Conservation (phyloP, 2,329 filamentous ascomycete genomes). For the Calycina herbarum region DNA sequence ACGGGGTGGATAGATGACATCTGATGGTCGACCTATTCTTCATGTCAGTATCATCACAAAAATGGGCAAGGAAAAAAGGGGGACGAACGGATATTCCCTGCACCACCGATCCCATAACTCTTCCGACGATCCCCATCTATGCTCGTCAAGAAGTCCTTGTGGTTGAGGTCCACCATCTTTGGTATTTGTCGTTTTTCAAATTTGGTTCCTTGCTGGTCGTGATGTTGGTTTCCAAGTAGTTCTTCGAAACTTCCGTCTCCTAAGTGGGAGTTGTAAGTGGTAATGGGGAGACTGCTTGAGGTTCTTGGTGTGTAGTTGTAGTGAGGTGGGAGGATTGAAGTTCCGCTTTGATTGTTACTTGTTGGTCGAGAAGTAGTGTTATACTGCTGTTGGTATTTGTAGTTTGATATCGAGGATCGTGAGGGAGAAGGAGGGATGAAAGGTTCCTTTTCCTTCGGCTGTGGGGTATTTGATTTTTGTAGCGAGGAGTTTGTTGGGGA, state of each 20-base stretch:
- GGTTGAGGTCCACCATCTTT: neutral
- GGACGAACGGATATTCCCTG: constrained; percentile 36
- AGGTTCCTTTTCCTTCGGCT: neutral
- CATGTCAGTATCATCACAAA: constrained; percentile 4
- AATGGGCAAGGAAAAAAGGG: neutral
- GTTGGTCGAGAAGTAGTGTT: neutral
- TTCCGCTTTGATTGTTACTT: neutral
- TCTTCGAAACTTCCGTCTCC: neutral
- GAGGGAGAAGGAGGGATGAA: constrained; percentile 1
- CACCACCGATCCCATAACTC: constrained; percentile 37
- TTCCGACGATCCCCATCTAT: constrained; percentile 25
- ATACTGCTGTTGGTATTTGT: neutral
- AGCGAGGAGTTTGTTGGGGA: neutral
- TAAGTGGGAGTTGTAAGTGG: neutral
- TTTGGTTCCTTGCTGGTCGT: neutral
- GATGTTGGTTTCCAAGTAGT: neutral
- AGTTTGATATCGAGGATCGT: neutral
- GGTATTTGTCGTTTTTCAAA: neutral
- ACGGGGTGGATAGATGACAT: constrained; percentile 30
- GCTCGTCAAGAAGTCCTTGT: constrained; percentile 7
- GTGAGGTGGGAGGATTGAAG: neutral
- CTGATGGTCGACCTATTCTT: constrained; percentile 33
- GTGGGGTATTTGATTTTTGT: neutral
- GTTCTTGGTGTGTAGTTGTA: neutral
- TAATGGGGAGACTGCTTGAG: neutral